Evolutionary conservation across 345 rosid species (phyloP), one percentile per base, ranked within the genome.

Genomic region (Nasturtium officinale): DNA sequence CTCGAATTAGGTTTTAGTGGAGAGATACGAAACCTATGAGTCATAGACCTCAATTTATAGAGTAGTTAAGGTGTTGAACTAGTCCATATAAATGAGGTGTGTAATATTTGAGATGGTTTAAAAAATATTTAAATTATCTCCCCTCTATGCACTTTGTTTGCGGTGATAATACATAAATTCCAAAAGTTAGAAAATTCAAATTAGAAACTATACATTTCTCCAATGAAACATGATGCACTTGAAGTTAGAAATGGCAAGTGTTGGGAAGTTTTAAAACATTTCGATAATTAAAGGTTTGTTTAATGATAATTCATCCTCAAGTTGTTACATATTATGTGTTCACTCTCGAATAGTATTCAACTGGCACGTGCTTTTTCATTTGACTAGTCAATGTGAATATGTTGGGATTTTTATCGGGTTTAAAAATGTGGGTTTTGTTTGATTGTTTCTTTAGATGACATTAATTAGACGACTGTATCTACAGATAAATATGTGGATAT

Each of bases 11-110:
- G 5, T 20, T 45, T 9, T 20, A 9, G n/a, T 56, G 58, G 9
- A 48, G 48, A 59, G 75, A 29, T 69, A 28, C 10, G 18, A 26
- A 70, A 23, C 28, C 8, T 59, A 12, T 48, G 51, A 37, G 40
- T 33, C 5, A 9, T 48, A 11, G 15, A 47, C 3, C 59, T 48
- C 37, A 47, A 47, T 59, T 45, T 59, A 71, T 71, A 71, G 67
- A 60, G 11, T 10, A 35, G 18, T 16, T 43, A 23, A 35, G 1
- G 20, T 48, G 50, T 47, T 48, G 60, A 35, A 50, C 6, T 3
- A 57, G 74, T 69, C 57, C 12, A 9, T 43, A 43, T 1, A 15
- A n/a, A n/a, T 29, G 38, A 55, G 26, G n/a, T n/a, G n/a, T 3
- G 26, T 25, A 25, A 25, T 55, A 5, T 55, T 55, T 55, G 11